Evolutionary conservation across 2,329 filamentous ascomycete genomes (phyloP), one percentile per base, ranked within the genome.

Genomic region (Claviceps arundinis): DNA sequence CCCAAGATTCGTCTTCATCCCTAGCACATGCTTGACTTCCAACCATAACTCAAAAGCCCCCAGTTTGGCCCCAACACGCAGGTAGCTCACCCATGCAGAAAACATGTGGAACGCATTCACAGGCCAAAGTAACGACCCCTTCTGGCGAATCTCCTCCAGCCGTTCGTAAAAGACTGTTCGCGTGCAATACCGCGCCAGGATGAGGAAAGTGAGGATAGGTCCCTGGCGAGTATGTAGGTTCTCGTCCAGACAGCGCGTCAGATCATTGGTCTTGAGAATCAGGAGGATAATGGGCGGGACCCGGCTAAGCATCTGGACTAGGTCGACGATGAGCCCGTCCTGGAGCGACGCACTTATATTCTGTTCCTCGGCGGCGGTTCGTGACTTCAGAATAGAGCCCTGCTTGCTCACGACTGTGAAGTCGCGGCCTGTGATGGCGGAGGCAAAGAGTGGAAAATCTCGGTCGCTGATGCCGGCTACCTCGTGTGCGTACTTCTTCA

Each of bases 251-350:
- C 85, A 93, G 57, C 93, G 82, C 16, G 93, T 98, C 41, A 98
- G 73, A 69, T 98, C 93, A 65, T 98, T 98, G 2, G 93, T 98
- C 72, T 98, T 98, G 56, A 98, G 76, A 58, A 98, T 97, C 30
- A 98, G 74, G 13, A 98, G 76, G 51, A 98, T 95, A 57, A 98
- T 88, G 45, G 89, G 76, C 0, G 93, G 93, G 6, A 98, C 90
- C 60, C 88, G 81, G 47, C 89, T 88, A 5, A 98, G 79, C 58
- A 98, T 74, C 58, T 90, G 84, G 7, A 98, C 88, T 6, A 98
- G 75, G 61, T 96, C 85, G 55, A 87, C 86, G 40, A 98, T 75
- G 65, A 98, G 79, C 9, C 91, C 91, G 52, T 96, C 89, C 47
- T 89, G 86, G 54, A 98, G 73, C 1, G 89, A 87, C 48, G 82